Evolutionary conservation across 1,139 yeast genomes (phyloP), one percentile per base, ranked within the genome.

Genomic region (Kazachstania sp.): DNA sequence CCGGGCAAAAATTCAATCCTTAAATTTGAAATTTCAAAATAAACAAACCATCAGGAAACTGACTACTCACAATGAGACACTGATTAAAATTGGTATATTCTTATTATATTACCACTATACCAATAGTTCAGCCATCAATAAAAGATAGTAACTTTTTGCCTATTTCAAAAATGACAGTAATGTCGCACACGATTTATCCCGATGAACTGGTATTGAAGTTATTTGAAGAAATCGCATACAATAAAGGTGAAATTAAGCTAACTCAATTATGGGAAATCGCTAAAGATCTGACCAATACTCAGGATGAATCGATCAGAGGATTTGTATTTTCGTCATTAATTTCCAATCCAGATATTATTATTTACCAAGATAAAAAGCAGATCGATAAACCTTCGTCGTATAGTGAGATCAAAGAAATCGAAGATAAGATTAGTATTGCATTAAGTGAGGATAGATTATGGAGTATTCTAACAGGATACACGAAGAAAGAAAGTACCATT

Each of bases 401-500:
- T 20, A 19, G 19, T 16, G 42, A 36, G 4, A 23, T 45, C 3
- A 38, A 31, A 9, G 18, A 16, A 3, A n/a, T 35, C 3, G 41
- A 20, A n/a, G 41, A 30, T 18, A 23, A 37, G 3, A 29, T 39
- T 15, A 51, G 56, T 9, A 48, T 72, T 4, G 60, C 61, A 29
- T 66, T 71, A 3, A 57, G 63, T 3, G 74, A 71, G 37, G 72
- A 71, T 41, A 64, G 59, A 39, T 67, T 70, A 41, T 74, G 76
- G 63, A 28, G 61, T 3, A 61, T 64, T 15, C 56, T 75, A n/a
- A 69, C 77, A 0, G 76, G 75, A 1, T 65, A 67, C 23, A 61
- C 65, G 1, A 65, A 63, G 44, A 68, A 66, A 41, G 73, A 73
- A 50, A 72, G 70, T 44, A 51, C 65, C 1, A 54, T 74, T 15